Evolutionary conservation across 306 rosid genomes (phyloP), one percentile per base, ranked within the genome.

Genomic region (Vigna trinervia): DNA sequence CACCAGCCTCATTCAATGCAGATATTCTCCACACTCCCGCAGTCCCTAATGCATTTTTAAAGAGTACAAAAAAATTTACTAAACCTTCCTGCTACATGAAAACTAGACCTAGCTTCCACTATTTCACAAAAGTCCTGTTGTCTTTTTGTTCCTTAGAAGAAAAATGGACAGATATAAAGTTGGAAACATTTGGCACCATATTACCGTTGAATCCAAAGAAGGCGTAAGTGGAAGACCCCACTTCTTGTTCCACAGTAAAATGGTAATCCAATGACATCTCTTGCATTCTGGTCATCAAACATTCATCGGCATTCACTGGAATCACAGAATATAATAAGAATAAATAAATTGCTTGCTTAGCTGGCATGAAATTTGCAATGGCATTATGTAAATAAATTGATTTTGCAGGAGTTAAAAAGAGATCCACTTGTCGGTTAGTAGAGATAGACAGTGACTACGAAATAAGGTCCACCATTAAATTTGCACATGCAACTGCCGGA

Each of bases 21-120:
- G 92, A 51, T 65, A 94, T 92, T 87, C 98, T 92, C 98, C 98
- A 94, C 20, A 94, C 93, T 76, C 98, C 98, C 28, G 98, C 98
- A 5, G 98, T 94, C 73, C 98, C 98, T 94, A 77, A 69, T 11
- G 26, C 56, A 4, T 38, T 69, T 81, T 51, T 12, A 28, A 36
- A 79, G 0, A 56, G 3, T 41, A 80, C 47, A 70, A 9, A 13
- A 32, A 11, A 3, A 13, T 23, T 6, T 1, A 26, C 22, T 43
- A 66, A 53, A 20, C 76, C 61, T 63, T 71, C 69, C 64, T 71
- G 51, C 34, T 77, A 60, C 28, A 34, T 56, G 10, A 48, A 26
- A 58, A 46, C 52, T 12, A 66, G 41, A 53, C 11, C n/a, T 22
- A 60, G 17, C 61, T 74, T 71, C 12, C 19, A 73, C n/a, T 59